Conservation (phyloP, 1,284 basidiomycete genomes). For the Rhizoctonia solani region DNA sequence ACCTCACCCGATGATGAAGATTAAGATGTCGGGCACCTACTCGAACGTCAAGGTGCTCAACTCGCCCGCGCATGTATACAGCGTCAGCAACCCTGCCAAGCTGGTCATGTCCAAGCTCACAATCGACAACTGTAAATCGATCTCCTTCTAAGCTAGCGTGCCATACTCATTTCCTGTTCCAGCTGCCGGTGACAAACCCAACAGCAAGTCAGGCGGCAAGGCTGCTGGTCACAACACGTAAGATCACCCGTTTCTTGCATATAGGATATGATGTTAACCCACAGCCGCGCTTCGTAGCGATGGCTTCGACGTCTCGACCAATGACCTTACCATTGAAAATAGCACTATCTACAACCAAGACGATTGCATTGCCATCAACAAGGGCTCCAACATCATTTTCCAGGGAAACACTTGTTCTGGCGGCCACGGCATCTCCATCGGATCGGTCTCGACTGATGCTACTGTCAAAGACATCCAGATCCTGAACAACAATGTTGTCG, state of each 20-base stretch:
- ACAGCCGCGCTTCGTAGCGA: neutral
- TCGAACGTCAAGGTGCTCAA: conserved; percentile 52
- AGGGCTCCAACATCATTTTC: no score
- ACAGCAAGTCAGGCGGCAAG: no score
- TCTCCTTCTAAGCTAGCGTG: neutral
- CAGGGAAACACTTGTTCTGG: conserved; percentile 39
- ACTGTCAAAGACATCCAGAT: conserved; percentile 40
- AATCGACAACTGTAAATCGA: conserved; percentile 50
- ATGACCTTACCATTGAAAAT: conserved; percentile 33
- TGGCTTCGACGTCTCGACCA: conserved; percentile 35
- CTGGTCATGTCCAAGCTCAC: conserved; percentile 46
- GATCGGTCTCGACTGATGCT: conserved; percentile 38
- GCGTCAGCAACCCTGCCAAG: conserved; percentile 46
- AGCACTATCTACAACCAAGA: conserved; percentile 41
- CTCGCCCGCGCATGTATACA: conserved; percentile 50
- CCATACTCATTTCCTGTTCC: neutral
- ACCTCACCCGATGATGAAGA: no score
- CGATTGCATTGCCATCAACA: no score
- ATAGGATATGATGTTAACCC: neutral
- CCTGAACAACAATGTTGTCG: conserved; percentile 38
- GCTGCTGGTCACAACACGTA: conserved; percentile 51
- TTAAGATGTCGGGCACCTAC: conserved; percentile 58
- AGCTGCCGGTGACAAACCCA: conserved; percentile 49
- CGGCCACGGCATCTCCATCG: conserved; percentile 41
- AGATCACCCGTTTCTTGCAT: conserved; percentile 43